Base-by-base conservation (phyloP, 371 early-diverging fungal genomes). In the Apophysomyces elegans region DNA sequence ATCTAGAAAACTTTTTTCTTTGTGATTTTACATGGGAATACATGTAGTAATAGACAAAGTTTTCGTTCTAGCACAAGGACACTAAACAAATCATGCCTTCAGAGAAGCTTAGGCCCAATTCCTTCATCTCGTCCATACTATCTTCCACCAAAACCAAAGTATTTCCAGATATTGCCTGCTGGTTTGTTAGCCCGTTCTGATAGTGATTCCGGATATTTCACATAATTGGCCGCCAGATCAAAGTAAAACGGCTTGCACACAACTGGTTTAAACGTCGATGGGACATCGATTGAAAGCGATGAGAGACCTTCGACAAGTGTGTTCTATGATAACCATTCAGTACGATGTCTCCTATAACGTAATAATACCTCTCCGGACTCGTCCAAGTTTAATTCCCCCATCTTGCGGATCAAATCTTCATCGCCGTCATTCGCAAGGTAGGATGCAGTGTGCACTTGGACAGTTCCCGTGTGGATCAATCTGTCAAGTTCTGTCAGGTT, bases 241-340 rank as follows among this genome's bases (percentile, higher is more conserved):
- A 90, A 93, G 71, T 91, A 91, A 57, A 94, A 72, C 0, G 95
- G 95, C 64, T 94, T 94, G 62, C 82, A 83, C 2, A 91, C 84
- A 44, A 91, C 87, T 11, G 92, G 86, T 62, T 86, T 75, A 61
- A 93, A 80, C 43, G 67, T 58, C 4, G 93, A 92, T 14, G 93
- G 93, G 63, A 92, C 86, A 35, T 84, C 83, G 16, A 64, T 89
- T 87, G 18, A 64, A 70, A 63, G 85, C 79, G 54, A 50, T 21
- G 54, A 50, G 41, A 88, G 65, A 16, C 82, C 74, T 45, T 87
- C 69, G 43, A 84, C 70, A 58, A 89, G 63, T 18, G 79, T 71
- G 58, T 67, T 67, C 80, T 81, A 63, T 7, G 32, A 47, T 14
- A 47, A 47, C 7, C 18, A 57, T 14, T 47, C n/a, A 21, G n/a